Evolutionary conservation across 2,329 filamentous ascomycete genomes (phyloP), one percentile per base, ranked within the genome.

Genomic region (Sporothrix brunneoviolacea): DNA sequence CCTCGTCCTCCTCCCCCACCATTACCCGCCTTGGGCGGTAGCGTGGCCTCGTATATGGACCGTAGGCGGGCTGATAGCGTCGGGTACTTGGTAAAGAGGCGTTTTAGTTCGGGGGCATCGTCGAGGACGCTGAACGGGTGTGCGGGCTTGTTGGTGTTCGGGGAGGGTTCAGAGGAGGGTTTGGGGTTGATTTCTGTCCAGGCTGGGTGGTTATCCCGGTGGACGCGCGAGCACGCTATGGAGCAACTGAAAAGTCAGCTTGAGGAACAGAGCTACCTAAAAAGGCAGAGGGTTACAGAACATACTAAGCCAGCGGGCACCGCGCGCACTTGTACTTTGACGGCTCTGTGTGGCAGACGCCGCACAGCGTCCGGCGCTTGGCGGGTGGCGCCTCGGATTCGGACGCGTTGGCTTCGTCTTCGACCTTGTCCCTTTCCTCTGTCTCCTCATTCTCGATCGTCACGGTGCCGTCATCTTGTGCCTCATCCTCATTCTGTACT

Each of bases 291-390:
- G 49, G 32, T 3, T 33, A 7, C 4, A 13, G 19, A 12, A 47
- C 79, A 61, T 68, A 84, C 81, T 81, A 83, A 54, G 75, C 74
- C 19, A 77, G 58, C 42, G 70, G 65, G 61, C 81, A 84, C 24
- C 71, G 71, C n/a, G 77, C 70, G 55, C 81, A 84, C 59, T 82
- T 84, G 64, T 84, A 84, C 62, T 80, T 83, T 27, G 70, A 70
- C 18, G 72, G 67, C 4, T 70, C 70, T 30, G 63, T 60, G 24
- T 73, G 62, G 61, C 81, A 84, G 28, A 82, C 68, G 5, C 72
- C 71, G 57, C 81, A 84, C 40, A 80, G 65, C 5, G 54, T 51
- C 10, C 53, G 55, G 6, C 47, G 49, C 39, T 58, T 58, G 39
- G 49, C 35, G 2, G 51, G 44, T 3, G 56, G 53, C 22, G 33